A percentile compares a stretch with the other conserved stretches of the same genome.
Evolutionary conservation across 768 basidiomycete species (phyloP).

Genomic region (Leccinum pellstonianum): DNA sequence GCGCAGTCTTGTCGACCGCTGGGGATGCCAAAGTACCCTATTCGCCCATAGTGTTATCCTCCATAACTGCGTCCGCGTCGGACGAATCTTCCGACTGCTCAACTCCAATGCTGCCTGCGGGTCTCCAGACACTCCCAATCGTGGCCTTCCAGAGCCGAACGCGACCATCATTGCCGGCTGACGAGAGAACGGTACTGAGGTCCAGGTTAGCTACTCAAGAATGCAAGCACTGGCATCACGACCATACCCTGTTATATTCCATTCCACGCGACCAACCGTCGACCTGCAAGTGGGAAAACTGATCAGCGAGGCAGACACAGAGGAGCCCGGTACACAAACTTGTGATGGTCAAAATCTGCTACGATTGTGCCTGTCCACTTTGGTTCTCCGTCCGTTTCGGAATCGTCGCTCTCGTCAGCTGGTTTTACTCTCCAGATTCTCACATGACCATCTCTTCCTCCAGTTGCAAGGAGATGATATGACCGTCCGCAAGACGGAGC

Average conservation of each 20-base stretch:
- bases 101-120: slow-evolving; percentile 78
- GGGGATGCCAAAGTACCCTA: slow-evolving; percentile 15
- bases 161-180: slow-evolving; percentile 80
- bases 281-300: slow-evolving; percentile 42
- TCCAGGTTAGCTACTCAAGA: slow-evolving; percentile 2
- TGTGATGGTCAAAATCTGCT: slow-evolving; percentile 86
- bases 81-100: slow-evolving; percentile 62
- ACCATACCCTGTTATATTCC: slow-evolving; percentile 84
- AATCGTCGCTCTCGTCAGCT: slow-evolving; percentile 42
- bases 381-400: slow-evolving; percentile 41
- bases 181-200: slow-evolving; percentile 74
- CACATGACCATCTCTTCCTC: slow-evolving; percentile 82
- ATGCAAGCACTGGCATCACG: neutral
- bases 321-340: slow-evolving; percentile 38
- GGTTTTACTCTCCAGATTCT: slow-evolving; percentile 87
- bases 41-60: slow-evolving; percentile 38
- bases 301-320: slow-evolving; percentile 5
- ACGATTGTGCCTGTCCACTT: slow-evolving; percentile 76
- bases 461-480: slow-evolving; percentile 92
- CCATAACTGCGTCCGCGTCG: slow-evolving; percentile 46
- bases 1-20: neutral
- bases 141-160: slow-evolving; percentile 85
- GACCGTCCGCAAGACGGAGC: slow-evolving; percentile 92
- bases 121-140: slow-evolving; percentile 79
- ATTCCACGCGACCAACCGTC: slow-evolving; percentile 83